Base-by-base conservation (phyloP, 345 rosid genomes). In the Pugionium dolabratum region DNA sequence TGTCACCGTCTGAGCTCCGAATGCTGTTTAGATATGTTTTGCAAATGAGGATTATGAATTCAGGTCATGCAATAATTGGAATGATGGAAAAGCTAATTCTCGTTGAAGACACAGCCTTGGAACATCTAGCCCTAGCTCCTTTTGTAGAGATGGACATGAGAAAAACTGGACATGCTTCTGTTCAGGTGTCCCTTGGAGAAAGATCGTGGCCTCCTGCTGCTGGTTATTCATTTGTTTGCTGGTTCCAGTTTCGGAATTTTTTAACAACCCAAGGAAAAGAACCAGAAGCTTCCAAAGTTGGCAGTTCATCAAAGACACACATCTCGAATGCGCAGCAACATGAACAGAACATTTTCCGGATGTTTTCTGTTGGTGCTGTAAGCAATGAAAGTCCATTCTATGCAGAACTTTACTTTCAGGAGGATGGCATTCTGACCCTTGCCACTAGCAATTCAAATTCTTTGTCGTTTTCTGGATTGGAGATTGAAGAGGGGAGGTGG, bases 161-260 rank as follows among this genome's bases (percentile, higher is more conserved):
- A 72, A 92, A 85, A 80, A 71, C 83, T 67, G 98, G 98, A 42
- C 91, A 89, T 73, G 96, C 95, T 77, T 86, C 98, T 65, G 67
- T 92, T 75, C 95, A 85, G 79, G 98, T 87, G 60, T 87, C 98
- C 64, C 75, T 92, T 10, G 98, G 98, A 67, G 98, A 89, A 78
- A 84, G 98, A 81, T 89, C 95, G 52, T 92, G 98, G 98, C 98
- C 96, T 73, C 98, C 96, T 73, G 92, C 96, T 64, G 95, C 93
- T 72, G 98, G 98, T 47, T 92, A 92, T 85, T 92, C 98, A 53
- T 92, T 92, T 80, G 86, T 79, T 62, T 89, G 98, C 67, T 92
- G 98, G 98, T 89, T 92, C 76, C 95, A 92, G 84, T 87, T 84
- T 68, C 84, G 66, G 42, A 82, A 92, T 65, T 80, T 85, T 59